These are phyloP conservation scores for Sugiyamaella paludigena DNA, from an alignment of 1,139 yeast species.

Conservation along the genomic window DNA sequence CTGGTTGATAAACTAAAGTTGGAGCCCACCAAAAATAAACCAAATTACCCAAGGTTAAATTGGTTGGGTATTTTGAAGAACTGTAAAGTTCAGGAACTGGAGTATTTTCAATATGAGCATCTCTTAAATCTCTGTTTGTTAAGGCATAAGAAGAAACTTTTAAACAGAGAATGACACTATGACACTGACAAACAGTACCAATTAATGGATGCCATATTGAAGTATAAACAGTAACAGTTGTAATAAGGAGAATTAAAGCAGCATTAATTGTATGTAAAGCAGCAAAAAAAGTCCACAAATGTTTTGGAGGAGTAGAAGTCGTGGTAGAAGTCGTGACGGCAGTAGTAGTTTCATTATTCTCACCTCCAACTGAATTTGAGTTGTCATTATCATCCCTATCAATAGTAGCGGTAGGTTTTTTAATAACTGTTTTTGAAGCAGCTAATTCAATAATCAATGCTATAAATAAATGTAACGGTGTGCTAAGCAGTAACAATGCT, in stretches of 20 bases:
- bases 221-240: constrained; percentile 38
- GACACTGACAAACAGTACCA: constrained; percentile 44
- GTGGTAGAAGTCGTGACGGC: constrained; percentile 3
- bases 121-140: constrained; percentile 45
- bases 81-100: constrained; percentile 39
- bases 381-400: not conserved
- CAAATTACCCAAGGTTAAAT: constrained; percentile 39
- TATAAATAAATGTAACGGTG: constrained; percentile 39
- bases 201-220: constrained; percentile 42
- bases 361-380: not conserved
- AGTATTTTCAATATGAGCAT: constrained; percentile 25
- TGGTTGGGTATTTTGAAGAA: constrained; percentile 40
- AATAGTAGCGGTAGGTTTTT: not conserved
- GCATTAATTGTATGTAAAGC: constrained; percentile 39
- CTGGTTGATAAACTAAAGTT: constrained; percentile 48
- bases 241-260: constrained; percentile 32
- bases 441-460: constrained; percentile 39
- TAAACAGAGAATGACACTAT: constrained; percentile 42
- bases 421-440: constrained; percentile 17
- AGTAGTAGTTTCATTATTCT: constrained; percentile 1
- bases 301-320: constrained; percentile 22
- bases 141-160: constrained; percentile 46
- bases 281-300: constrained; percentile 37
- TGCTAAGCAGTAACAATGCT: constrained; percentile 31
- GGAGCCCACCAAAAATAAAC: constrained; percentile 47